Evolutionary conservation across 1,284 basidiomycete genomes (phyloP), one percentile per base, ranked within the genome.

Genomic region (Apiotrichum laibachii): DNA sequence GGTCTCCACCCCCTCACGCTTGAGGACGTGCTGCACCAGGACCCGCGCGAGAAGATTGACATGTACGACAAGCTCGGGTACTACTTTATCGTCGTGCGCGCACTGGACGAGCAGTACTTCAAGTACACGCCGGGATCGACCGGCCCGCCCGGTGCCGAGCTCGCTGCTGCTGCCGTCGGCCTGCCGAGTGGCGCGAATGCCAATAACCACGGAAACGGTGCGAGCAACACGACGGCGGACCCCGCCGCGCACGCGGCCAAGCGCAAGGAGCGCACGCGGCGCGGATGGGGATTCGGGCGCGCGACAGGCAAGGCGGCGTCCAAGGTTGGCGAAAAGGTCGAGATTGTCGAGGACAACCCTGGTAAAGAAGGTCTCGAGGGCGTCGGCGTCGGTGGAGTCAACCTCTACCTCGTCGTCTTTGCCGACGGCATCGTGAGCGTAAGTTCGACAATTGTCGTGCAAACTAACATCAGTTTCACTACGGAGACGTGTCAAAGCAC

Each of bases 11-110:
- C 94, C 0, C 82, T 97, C 21, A 97, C 94, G 0, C 83, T 97
- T 16, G 94, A 98, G 77, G 94, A 98, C 79, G 92, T 97, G 39
- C 78, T 98, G n/a, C 90, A 93, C 64, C 88, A 91, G 77, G 93
- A 98, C 64, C 88, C 90, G 19, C 85, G 92, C 39, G 94, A 97
- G 77, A 98, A 98, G 77, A 80, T 96, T 16, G 94, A 97, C 70
- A 80, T 87, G 5, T 97, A 95, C 73, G 86, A 90, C 8, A 86
- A 85, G 61, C 83, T 97, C 10, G 93, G 93, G 0, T 98, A 98
- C 77, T 93, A 96, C 75, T 92, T 98, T 70, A 82, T 97, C 57
- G 89, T 89, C 11, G 89, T 97, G 64, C 85, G 91, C 52, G 88
- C 92, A 1, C 85, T 96, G 49, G 91, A 92, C 65, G 83, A 84